Base-by-base conservation (phyloP, 495 filamentous ascomycete genomes). In the Penicillium cinerascens region DNA sequence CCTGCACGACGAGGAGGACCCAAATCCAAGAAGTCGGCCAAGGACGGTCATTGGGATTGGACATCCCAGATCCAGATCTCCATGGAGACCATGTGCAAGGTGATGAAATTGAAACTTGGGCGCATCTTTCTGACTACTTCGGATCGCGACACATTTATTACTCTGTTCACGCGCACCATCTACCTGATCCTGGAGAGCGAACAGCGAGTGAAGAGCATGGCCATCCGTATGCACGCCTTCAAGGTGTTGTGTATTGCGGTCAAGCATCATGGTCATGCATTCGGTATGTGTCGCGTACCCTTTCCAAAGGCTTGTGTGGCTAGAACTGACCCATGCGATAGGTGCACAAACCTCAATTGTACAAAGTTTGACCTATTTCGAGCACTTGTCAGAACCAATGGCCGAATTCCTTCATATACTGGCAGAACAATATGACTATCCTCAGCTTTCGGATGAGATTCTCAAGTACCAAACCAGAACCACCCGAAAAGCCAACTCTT, bases 331-430 rank as follows among this genome's bases (percentile, higher is more conserved):
- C 16, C 3, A 15, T 15, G 18, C 26, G n/a, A 17, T 52, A 96
- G 92, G 89, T 42, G 95, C 93, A 18, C 93, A 97, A 82, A 97
- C 95, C 6, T 95, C 91, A 8, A 96, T 97, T 65, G 88, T 97
- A 42, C 93, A 97, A 64, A 97, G 91, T 60, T 73, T 99, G 50
- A 93, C 95, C 0, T 99, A 99, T 69, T 99, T 97, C 52, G 93
- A 99, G 68, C 93, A 99, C 67, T 72, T 99, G 15, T 91, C 93
- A 0, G 93, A 99, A 65, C 95, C 95, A 0, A 99, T 99, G 93
- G 95, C 93, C 18, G 93, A 99, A 68, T 96, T 97, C 60, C 75
- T 97, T 0, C 92, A 97, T 56, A 99, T 99, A 59, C 78, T 99
- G 21, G 82, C 89, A 0, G 92, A 97, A 63, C 91, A 97, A 80